phyloP scores from a whole-genome alignment of 768 basidiomycete genomes.

The Porpolomopsis calyptriformis region DNA sequence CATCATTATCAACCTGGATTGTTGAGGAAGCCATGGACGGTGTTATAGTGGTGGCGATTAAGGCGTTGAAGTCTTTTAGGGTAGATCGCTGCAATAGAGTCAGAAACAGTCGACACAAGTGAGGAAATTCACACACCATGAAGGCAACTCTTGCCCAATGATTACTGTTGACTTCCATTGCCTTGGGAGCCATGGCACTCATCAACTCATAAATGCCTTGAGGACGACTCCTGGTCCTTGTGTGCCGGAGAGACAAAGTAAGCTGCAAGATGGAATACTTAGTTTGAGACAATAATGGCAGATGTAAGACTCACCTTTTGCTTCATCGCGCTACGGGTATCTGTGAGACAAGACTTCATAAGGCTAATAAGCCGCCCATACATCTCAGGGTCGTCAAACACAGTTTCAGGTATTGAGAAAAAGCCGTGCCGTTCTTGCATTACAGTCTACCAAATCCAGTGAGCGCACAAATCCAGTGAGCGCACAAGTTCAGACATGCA shows the following conservation, averaged over 20 bases:
- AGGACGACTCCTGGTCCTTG: background rate
- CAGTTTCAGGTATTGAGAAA: background rate
- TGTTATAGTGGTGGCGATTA: background rate
- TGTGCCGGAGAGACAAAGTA: background rate
- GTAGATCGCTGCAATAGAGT: background rate
- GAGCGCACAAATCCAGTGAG: background rate
- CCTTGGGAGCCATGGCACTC: background rate
- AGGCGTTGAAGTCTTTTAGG: background rate
- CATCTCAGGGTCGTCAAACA: background rate
- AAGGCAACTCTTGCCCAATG: background rate
- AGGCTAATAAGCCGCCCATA: background rate
- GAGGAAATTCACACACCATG: background rate
- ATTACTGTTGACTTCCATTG: background rate
- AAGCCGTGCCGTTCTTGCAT: background rate
- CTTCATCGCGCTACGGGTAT: background rate
- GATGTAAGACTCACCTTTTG: background rate
- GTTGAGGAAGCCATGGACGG: no score
- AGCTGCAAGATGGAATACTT: background rate
- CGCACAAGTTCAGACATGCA: no score
- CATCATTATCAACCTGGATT: no score
- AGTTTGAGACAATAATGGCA: background rate
- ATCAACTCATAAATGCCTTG: background rate
- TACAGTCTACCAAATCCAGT: background rate
- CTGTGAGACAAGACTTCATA: background rate
- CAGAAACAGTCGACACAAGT: background rate